Conservation (phyloP, 352 stramenopile species). For the Globisporangium orthogonon region DNA sequence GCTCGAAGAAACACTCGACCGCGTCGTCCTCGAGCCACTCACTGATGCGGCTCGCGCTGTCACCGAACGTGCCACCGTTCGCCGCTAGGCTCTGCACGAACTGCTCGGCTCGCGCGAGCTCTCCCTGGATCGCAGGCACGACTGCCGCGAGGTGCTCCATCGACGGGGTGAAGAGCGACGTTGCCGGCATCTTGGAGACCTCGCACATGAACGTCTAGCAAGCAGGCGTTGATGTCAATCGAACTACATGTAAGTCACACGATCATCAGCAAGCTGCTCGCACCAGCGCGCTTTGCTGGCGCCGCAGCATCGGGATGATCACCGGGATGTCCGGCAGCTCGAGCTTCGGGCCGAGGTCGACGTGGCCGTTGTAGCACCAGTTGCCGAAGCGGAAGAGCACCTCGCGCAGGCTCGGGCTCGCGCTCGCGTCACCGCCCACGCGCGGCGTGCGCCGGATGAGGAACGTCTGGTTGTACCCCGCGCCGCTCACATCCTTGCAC, state of each 20-base stretch:
- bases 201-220: conserved; percentile 89
- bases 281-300: conserved; percentile 90
- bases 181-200: conserved; percentile 85
- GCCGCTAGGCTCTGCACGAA: conserved; percentile 64
- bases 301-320: conserved; percentile 91
- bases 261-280: not conserved
- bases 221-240: not conserved
- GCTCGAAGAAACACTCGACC: conserved; percentile 91
- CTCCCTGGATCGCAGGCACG: conserved; percentile 80
- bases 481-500: conserved; percentile 76
- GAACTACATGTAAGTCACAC: too few relatives aligned
- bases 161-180: conserved; percentile 81
- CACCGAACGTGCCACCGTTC: conserved; percentile 27
- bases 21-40: conserved; percentile 90
- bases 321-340: conserved; percentile 89
- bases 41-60: conserved; percentile 36
- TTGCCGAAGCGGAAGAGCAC: conserved; percentile 93
- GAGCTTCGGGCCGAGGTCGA: conserved; percentile 88
- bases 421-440: conserved; percentile 14
- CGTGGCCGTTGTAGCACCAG: conserved; percentile 93
- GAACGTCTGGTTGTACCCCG: conserved; percentile 83
- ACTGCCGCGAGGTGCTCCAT: conserved; percentile 85
- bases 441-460: conserved; percentile 66
- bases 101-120: conserved; percentile 78
- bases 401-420: conserved; percentile 63